Base-by-base conservation (phyloP, 2,329 filamentous ascomycete species). In the Sporothrix mexicana region DNA sequence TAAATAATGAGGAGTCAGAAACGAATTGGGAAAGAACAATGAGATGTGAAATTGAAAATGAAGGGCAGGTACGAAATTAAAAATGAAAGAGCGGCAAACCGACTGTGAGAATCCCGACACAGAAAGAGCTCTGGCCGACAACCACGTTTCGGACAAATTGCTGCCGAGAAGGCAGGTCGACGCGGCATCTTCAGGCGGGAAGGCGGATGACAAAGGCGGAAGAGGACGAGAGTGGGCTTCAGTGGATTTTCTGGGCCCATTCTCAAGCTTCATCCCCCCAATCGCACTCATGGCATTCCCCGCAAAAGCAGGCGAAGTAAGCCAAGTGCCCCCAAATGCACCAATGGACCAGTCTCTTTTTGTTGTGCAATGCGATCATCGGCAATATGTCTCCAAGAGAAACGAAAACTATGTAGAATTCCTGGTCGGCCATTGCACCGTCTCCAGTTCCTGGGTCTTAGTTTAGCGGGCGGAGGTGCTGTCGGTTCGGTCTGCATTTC, bases 221-320 rank as follows among this genome's bases (percentile, higher is more conserved):
- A n/a, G 30, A 5, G 59, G 61, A 13, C 61, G 12, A 67, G 8
- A 36, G 64, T 67, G 66, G 66, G 25, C 66, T 53, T 15, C 47
- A 55, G 45, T 62, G 66, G 30, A 36, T 36, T 36, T 36, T 36
- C 30, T 66, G 61, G 61, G 61, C 30, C 30, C 30, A 36, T 36
- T 66, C 47, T 47, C 6, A 20, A 66, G 61, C 41, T n/a, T 47
- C 41, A 47, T 57, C 20, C 62, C 62, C 62, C 71, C 71, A 72
- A 72, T 72, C 13, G 55, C 64, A 53, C 53, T n/a, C 43, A 72
- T 53, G 53, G 17, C 55, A 62, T 45, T 45, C 64, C 70, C 71
- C 71, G 71, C 71, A 72, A 72, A 41, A 23, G 62, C 51, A 61
- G 25, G 45, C 49, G 30, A 47, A 23, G 30, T 36, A 36, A 25